Evolutionary conservation across 495 filamentous ascomycete genomes (phyloP).

Genomic region (Neurospora sp.): DNA sequence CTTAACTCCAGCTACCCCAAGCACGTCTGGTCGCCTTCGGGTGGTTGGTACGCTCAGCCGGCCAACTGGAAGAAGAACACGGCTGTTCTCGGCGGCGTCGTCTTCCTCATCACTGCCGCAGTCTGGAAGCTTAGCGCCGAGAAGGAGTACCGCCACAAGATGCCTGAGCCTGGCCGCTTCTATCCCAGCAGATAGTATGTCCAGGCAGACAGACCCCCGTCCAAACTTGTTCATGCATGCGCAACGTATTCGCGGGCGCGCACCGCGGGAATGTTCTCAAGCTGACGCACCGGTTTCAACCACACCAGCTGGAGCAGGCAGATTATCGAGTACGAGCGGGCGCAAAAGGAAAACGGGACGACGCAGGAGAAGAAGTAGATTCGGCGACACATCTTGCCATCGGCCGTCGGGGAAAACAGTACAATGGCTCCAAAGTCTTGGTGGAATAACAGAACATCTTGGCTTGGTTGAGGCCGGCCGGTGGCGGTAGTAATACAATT

Average conservation of each 20-base stretch:
- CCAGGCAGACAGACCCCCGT: neutral
- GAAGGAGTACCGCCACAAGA: conserved; percentile 64
- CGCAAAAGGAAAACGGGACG: conserved; percentile 41
- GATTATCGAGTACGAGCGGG: conserved; percentile 77
- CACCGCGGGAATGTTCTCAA: neutral
- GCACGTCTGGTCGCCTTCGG: conserved; percentile 97
- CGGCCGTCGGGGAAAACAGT: neutral
- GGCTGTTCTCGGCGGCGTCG: conserved; percentile 61
- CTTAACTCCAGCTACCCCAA: conserved; percentile 70
- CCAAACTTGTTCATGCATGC: neutral
- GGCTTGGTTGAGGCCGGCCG: neutral
- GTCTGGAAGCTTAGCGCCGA: conserved; percentile 77
- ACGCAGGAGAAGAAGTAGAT: conserved; percentile 8
- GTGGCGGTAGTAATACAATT: neutral
- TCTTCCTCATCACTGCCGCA: conserved; percentile 63
- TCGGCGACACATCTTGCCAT: neutral
- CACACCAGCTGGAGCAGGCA: conserved; percentile 74
- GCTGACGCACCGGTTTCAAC: neutral
- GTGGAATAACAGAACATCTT: neutral
- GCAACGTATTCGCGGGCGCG: neutral
- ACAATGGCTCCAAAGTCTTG: neutral
- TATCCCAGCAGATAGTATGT: conserved; percentile 94
- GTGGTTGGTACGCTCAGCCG: conserved; percentile 94
- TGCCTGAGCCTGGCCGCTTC: conserved; percentile 82
- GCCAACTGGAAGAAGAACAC: conserved; percentile 94